A percentile compares a stretch with the other conserved stretches of the same genome.
These are phyloP conservation scores for Neurospora crassa DNA, from an alignment of 2,329 filamentous ascomycete genomes.

Conservation along the genomic window DNA sequence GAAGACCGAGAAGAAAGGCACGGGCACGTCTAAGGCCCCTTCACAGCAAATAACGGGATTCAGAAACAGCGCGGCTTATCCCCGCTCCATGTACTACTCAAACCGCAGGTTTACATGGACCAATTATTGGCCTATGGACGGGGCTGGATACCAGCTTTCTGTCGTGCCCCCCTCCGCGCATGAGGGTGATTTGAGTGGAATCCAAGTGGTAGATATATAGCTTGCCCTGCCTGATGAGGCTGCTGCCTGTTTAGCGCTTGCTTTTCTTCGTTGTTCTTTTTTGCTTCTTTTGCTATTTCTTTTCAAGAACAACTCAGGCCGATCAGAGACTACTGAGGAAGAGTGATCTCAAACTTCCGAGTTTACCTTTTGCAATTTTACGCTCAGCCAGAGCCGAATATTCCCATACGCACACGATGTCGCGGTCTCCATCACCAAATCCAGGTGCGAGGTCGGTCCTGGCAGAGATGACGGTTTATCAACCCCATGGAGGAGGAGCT, in stretches of 20 bases:
- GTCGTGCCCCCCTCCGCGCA: not conserved
- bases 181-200: not conserved
- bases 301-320: not conserved
- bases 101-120: not conserved
- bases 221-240: not conserved
- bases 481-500: slow-evolving; percentile 1
- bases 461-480: slow-evolving; percentile 13
- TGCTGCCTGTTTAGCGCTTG: not conserved
- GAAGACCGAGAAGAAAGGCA: not conserved
- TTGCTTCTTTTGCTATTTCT: not conserved
- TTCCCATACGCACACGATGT: not conserved
- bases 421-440: not conserved
- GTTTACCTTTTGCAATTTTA: not conserved
- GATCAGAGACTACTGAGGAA: not conserved
- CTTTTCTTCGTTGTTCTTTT: not conserved
- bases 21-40: not conserved
- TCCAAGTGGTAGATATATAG: not conserved
- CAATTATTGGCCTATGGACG: not conserved
- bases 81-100: not conserved
- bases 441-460: slow-evolving; percentile 9
- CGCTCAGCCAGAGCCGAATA: not conserved
- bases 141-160: not conserved
- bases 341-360: not conserved
- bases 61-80: not conserved
- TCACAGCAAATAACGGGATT: not conserved